Conservation (phyloP, 108 stramenopile species). For the Pseudonitzschia multistriata region DNA sequence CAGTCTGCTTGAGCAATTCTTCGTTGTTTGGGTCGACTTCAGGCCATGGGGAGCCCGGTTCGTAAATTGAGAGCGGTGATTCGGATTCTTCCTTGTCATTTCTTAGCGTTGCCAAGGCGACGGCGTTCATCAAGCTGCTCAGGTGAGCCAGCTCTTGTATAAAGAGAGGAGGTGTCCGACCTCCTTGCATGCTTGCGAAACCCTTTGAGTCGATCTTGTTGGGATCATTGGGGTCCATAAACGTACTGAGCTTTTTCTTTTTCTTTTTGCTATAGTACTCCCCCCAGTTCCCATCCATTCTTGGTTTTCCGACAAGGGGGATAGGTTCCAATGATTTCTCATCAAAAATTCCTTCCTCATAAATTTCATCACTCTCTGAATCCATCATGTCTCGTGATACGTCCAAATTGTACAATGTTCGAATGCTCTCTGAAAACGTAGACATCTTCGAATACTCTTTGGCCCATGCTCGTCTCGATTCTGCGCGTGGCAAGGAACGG, state of each 20-base stretch:
- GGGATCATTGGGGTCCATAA: background rate
- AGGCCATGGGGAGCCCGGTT: slow-evolving; percentile 58
- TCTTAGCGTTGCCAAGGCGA: slow-evolving; percentile 68
- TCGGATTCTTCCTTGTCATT: slow-evolving; percentile 71
- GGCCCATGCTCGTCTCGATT: background rate
- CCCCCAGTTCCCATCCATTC: slow-evolving; percentile 64
- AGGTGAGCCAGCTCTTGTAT: slow-evolving; percentile 77
- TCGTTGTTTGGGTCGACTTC: slow-evolving; percentile 60
- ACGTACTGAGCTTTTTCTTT: background rate
- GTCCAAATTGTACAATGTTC: background rate
- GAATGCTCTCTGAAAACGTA: background rate
- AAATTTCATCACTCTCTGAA: background rate
- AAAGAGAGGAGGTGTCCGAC: slow-evolving; percentile 67
- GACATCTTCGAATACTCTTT: background rate
- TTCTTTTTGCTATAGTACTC: slow-evolving; percentile 8
- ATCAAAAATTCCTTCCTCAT: slow-evolving; percentile 7
- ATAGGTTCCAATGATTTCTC: slow-evolving; percentile 4
- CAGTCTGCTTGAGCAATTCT: background rate
- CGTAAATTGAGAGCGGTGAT: slow-evolving; percentile 52
- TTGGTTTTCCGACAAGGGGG: slow-evolving; percentile 45
- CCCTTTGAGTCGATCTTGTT: slow-evolving; percentile 30
- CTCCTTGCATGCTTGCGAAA: slow-evolving; percentile 59
- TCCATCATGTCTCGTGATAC: background rate
- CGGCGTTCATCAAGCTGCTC: slow-evolving; percentile 55
- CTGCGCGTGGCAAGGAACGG: background rate